Percentiles rank a stretch among this genome's conserved stretches.
phyloP scores from a whole-genome alignment of 805 yeast species.

The Tetrapisispora taiwanensis region DNA sequence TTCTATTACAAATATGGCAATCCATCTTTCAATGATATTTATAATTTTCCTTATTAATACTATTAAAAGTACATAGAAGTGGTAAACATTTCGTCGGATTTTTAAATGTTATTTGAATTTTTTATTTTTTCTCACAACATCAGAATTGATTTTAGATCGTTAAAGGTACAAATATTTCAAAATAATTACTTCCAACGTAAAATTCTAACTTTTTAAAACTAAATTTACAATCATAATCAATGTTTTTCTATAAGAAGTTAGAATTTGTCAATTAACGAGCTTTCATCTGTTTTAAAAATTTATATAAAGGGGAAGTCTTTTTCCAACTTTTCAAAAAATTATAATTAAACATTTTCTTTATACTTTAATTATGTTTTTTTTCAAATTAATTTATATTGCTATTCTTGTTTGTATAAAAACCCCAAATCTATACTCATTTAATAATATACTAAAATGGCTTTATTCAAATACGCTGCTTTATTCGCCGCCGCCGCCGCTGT shows the following conservation, averaged over 20 bases:
- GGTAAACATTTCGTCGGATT: too few relatives aligned
- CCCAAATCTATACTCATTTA: too few relatives aligned
- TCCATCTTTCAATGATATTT: too few relatives aligned
- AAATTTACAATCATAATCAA: too few relatives aligned
- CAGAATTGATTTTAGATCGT: neutral
- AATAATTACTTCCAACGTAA: neutral
- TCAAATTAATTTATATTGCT: neutral
- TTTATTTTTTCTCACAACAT: neutral
- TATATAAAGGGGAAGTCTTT: neutral
- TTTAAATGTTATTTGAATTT: neutral
- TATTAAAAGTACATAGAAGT: neutral
- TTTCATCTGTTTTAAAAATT: neutral
- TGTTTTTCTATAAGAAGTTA: too few relatives aligned
- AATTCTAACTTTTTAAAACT: too few relatives aligned
- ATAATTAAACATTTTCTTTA: too few relatives aligned
- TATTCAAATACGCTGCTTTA: conserved; percentile 4
- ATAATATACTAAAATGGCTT: neutral
- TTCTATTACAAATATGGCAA: too few relatives aligned
- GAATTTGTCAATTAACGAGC: neutral
- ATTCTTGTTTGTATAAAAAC: neutral
- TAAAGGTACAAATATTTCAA: neutral
- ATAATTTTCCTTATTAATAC: neutral
- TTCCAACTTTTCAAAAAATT: neutral
- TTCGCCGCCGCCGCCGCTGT: conserved; percentile 7
- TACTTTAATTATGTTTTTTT: neutral